These are phyloP conservation scores for Populus hybrid DNA, from an alignment of 441 rosid species.

Conservation along the genomic window DNA sequence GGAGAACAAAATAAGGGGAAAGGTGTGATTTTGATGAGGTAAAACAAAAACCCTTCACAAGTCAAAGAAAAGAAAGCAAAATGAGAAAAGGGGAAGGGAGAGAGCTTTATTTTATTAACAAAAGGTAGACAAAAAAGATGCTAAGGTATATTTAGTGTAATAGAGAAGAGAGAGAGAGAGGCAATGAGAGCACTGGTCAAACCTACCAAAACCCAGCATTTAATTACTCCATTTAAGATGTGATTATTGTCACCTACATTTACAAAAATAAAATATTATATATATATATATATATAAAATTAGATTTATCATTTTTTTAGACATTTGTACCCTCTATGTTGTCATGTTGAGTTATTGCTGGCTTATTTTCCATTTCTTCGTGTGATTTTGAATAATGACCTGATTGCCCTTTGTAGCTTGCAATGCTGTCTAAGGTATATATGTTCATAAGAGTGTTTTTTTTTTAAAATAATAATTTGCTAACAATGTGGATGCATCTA, in stretches of 20 bases:
- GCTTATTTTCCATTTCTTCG: neutral
- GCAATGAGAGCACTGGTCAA: conserved; percentile 54
- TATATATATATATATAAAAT: too few relatives aligned
- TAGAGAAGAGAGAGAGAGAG: conserved; percentile 1
- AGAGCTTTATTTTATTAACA: neutral
- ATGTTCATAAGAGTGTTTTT: too few relatives aligned
- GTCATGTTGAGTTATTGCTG: neutral
- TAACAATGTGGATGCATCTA: neutral
- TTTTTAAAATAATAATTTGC: too few relatives aligned
- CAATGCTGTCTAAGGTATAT: neutral
- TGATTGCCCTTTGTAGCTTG: neutral
- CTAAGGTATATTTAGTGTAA: conserved; percentile 16
- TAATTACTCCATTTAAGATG: neutral
- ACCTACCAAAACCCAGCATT: conserved; percentile 49
- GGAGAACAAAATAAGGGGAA: neutral
- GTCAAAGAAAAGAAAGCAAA: conserved; percentile 33
- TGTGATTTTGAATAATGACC: neutral
- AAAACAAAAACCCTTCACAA: conserved; percentile 20
- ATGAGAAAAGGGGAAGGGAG: conserved; percentile 18
- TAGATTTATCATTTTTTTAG: neutral
- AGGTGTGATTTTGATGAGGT: neutral
- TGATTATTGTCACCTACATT: neutral
- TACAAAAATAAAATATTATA: neutral
- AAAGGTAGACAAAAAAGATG: conserved; percentile 3
- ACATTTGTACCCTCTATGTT: conserved; percentile 23